Conservation (phyloP, 495 filamentous ascomycete genomes). For the Penicillium crystallinum region DNA sequence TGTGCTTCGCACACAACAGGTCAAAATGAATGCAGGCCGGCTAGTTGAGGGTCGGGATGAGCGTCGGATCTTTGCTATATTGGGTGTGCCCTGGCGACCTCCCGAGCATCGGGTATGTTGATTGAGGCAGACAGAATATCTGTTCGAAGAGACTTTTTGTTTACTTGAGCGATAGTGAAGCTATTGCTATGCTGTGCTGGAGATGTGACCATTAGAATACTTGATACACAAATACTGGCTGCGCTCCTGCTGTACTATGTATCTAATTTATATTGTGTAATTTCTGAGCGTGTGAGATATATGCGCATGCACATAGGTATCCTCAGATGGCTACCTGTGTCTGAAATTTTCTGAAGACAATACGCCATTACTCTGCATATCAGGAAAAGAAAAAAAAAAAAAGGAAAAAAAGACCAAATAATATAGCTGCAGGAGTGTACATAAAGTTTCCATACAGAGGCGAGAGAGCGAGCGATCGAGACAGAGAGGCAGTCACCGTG, state of each 20-base stretch:
- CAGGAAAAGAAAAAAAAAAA: not conserved
- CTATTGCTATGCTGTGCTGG: no score
- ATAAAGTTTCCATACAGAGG: conserved; percentile 1
- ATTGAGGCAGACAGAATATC: conserved; percentile 32
- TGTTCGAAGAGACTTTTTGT: no score
- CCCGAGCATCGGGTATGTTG: conserved; percentile 77
- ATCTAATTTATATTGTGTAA: no score
- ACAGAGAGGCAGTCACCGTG: conserved; percentile 5
- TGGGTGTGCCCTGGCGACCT: conserved; percentile 84
- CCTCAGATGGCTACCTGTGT: no score
- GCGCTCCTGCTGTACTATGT: no score
- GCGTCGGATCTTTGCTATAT: conserved; percentile 75
- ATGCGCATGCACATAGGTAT: no score
- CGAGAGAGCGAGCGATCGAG: not conserved
- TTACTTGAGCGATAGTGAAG: no score
- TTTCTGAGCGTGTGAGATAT: no score
- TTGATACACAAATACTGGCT: no score
- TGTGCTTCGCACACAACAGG: conserved; percentile 56
- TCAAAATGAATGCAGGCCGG: conserved; percentile 65
- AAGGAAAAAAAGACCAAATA: not conserved
- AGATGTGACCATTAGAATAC: no score
- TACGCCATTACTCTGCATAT: no score
- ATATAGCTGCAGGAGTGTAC: not conserved
- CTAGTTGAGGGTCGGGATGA: conserved; percentile 75
- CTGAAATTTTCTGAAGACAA: no score